Evolutionary conservation across 495 filamentous ascomycete species (phyloP).

Genomic region (Penicillium crystallinum): DNA sequence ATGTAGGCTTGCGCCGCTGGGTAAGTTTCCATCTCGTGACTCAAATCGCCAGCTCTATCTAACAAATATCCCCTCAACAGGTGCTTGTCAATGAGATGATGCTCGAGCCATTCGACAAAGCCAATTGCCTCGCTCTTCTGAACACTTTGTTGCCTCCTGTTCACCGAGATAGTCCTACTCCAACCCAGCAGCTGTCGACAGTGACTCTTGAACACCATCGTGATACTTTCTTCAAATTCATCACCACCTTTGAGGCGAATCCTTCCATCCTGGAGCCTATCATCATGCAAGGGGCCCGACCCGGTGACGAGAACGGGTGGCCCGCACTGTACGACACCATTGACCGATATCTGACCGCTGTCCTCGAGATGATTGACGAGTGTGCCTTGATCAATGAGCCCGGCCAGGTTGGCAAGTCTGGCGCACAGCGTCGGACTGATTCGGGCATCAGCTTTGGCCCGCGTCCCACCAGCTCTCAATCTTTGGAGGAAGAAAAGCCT

Average conservation of each 20-base stretch:
- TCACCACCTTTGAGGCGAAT: slow-evolving; percentile 54
- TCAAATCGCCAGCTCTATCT: slow-evolving; percentile 1
- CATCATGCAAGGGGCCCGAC: slow-evolving; percentile 46
- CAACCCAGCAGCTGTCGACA: slow-evolving; percentile 52
- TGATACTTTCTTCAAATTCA: slow-evolving; percentile 62
- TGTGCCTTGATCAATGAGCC: slow-evolving; percentile 48
- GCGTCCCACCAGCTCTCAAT: background rate
- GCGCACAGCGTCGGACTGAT: slow-evolving; percentile 36
- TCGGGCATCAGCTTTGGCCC: slow-evolving; percentile 59
- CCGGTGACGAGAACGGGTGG: slow-evolving; percentile 55
- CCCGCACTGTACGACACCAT: slow-evolving; percentile 46
- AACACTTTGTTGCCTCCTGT: slow-evolving; percentile 69
- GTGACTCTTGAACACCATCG: slow-evolving; percentile 54
- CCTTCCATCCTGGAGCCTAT: slow-evolving; percentile 55
- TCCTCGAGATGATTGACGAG: slow-evolving; percentile 59
- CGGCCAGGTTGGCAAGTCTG: slow-evolving; percentile 35
- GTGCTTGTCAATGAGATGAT: slow-evolving; percentile 68
- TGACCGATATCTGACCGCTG: slow-evolving; percentile 56
- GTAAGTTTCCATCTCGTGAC: slow-evolving; percentile 34
- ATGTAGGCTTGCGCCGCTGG: slow-evolving; percentile 65
- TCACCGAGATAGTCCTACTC: slow-evolving; percentile 39
- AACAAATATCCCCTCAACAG: slow-evolving; percentile 32
- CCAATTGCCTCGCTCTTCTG: slow-evolving; percentile 69
- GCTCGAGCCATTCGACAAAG: slow-evolving; percentile 58
- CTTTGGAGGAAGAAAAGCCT: slow-evolving; percentile 36